A percentile compares a stretch with the other conserved stretches of the same genome.
Conservation (phyloP, 2,329 filamentous ascomycete species). For the Tolypocladium sp. region DNA sequence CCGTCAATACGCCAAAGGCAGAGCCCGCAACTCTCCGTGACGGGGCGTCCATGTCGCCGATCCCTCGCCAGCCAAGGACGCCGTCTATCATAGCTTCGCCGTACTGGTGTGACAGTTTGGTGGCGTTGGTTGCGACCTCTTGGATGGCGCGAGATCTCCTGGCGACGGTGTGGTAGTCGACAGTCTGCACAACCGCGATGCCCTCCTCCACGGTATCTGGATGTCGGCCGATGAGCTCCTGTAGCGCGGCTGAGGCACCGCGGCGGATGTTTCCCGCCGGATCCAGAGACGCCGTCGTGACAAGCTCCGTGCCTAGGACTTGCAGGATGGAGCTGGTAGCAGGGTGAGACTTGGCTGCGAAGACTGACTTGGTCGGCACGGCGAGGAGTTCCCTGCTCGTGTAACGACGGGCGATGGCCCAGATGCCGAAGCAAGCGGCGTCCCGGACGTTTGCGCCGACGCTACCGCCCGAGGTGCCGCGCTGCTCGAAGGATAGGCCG, state of each 20-base stretch:
- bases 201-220: constrained; percentile 75
- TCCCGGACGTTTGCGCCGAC: constrained; percentile 87
- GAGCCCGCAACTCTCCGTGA: constrained; percentile 64
- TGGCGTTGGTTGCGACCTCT: constrained; percentile 62
- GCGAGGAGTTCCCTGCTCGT: constrained; percentile 65
- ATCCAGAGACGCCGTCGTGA: constrained; percentile 76
- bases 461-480: constrained; percentile 74
- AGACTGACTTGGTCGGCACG: constrained; percentile 42
- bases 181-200: constrained; percentile 76
- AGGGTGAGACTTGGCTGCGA: constrained; percentile 27
- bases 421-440: constrained; percentile 92
- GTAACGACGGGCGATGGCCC: constrained; percentile 84
- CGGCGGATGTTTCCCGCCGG: constrained; percentile 88
- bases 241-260: constrained; percentile 84
- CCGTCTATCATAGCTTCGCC: constrained; percentile 62
- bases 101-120: constrained; percentile 58
- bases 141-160: constrained; percentile 74
- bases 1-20: constrained; percentile 55
- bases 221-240: constrained; percentile 89
- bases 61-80: constrained; percentile 76
- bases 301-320: constrained; percentile 69
- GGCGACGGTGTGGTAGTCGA: constrained; percentile 91
- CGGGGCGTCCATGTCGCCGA: constrained; percentile 67
- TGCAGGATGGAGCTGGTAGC: constrained; percentile 52
- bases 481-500: constrained; percentile 81